Evolutionary conservation across 768 basidiomycete species (phyloP).

Genomic region (Kwoniella bestiolae): DNA sequence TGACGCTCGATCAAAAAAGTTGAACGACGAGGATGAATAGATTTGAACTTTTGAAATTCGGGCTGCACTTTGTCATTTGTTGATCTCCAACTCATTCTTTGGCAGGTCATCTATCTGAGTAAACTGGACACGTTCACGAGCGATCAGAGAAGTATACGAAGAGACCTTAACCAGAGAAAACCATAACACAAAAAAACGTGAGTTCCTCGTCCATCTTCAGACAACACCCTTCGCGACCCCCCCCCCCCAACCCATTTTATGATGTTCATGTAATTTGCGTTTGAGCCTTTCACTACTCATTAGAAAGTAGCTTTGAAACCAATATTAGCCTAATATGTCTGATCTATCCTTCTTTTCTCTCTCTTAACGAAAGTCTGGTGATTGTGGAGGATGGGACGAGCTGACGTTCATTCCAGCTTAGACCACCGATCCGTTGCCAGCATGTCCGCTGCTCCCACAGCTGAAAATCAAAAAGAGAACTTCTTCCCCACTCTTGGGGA

Average conservation of each 20-base stretch:
- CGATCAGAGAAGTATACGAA: no score
- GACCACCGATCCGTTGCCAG: no score
- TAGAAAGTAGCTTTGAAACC: constrained; percentile 36
- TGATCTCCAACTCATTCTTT: no score
- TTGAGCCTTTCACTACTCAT: constrained; percentile 31
- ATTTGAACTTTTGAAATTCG: no score
- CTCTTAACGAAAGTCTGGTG: neutral
- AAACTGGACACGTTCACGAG: no score
- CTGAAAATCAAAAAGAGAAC: constrained; percentile 42
- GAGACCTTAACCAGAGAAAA: no score
- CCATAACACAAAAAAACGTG: no score
- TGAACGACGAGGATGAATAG: neutral
- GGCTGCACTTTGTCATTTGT: no score
- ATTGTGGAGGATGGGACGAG: neutral
- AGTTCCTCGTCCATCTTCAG: no score
- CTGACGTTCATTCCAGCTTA: neutral
- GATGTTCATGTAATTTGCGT: constrained; percentile 53
- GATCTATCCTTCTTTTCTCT: constrained; percentile 22
- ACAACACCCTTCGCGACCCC: neutral
- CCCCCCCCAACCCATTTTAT: constrained; percentile 15
- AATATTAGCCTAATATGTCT: constrained; percentile 51
- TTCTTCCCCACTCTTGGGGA: constrained; percentile 69
- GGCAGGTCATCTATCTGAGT: no score
- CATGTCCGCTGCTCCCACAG: constrained; percentile 23
- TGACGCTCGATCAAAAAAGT: constrained; percentile 14